phyloP scores from a whole-genome alignment of 306 rosid genomes.

The Castanopsis chinensis region DNA sequence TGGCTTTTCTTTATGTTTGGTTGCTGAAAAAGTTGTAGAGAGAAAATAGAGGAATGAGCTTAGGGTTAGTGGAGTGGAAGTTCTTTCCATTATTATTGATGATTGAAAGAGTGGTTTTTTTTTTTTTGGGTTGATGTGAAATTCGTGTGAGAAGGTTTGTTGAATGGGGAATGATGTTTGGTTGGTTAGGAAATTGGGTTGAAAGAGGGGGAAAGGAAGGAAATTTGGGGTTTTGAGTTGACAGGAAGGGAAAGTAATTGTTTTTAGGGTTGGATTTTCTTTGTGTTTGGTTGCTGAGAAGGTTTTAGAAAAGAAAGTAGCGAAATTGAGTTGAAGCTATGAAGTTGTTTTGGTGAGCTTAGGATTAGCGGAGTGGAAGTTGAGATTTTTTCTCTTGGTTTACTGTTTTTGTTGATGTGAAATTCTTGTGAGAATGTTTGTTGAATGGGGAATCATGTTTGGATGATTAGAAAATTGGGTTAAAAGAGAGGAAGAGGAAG shows the following conservation, averaged over 20 bases:
- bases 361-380: too few relatives aligned
- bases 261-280: background rate
- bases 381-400: too few relatives aligned
- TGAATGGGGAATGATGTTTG: background rate
- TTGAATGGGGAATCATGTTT: too few relatives aligned
- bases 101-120: background rate
- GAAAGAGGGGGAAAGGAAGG: background rate
- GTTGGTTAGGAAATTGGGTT: too few relatives aligned
- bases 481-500: too few relatives aligned
- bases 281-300: constrained; percentile 1
- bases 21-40: background rate
- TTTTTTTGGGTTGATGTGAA: background rate
- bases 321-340: too few relatives aligned
- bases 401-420: background rate
- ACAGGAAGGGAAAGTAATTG: background rate
- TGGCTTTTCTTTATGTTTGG: background rate
- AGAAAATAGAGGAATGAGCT: background rate
- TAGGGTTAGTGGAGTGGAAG: background rate
- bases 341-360: too few relatives aligned
- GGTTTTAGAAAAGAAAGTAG: background rate
- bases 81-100: background rate
- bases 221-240: background rate
- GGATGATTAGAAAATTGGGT: too few relatives aligned
- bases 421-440: too few relatives aligned
- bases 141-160: background rate